Percentiles rank a stretch among this genome's conserved stretches.
These are phyloP conservation scores for Mortierella sp. DNA, from an alignment of 371 early-diverging fungal species.

Conservation along the genomic window DNA sequence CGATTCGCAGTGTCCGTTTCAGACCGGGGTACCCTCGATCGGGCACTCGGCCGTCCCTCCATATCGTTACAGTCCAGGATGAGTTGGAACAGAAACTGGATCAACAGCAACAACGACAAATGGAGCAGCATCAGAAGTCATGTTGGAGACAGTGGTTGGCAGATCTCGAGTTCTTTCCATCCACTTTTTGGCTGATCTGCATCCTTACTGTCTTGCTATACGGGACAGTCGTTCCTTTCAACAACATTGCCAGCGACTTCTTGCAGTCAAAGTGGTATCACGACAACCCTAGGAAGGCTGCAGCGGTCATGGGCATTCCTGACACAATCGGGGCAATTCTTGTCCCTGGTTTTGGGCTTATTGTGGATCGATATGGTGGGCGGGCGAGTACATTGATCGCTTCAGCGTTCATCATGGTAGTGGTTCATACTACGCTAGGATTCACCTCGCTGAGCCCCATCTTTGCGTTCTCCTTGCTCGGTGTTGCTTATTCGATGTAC, in stretches of 20 bases:
- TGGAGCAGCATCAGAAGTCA: neutral
- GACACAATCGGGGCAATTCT: constrained; percentile 69
- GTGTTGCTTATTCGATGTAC: constrained; percentile 70
- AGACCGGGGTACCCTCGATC: constrained; percentile 29
- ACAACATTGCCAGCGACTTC: constrained; percentile 72
- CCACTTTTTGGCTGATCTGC: constrained; percentile 70
- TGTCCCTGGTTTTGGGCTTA: constrained; percentile 65
- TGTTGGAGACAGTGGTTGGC: constrained; percentile 34
- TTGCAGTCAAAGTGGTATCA: constrained; percentile 74
- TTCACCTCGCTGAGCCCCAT: constrained; percentile 64
- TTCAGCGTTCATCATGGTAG: constrained; percentile 63
- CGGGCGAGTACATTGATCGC: constrained; percentile 60
- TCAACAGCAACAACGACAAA: neutral
- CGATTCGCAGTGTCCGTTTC: constrained; percentile 35
- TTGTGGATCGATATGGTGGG: constrained; percentile 68
- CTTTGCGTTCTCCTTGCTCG: constrained; percentile 64
- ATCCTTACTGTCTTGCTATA: constrained; percentile 69
- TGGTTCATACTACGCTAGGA: constrained; percentile 65
- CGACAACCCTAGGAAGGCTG: constrained; percentile 68
- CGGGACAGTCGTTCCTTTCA: constrained; percentile 73
- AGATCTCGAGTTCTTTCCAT: constrained; percentile 58
- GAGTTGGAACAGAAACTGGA: neutral
- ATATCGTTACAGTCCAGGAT: constrained; percentile 31
- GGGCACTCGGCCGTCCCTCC: constrained; percentile 26
- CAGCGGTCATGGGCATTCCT: constrained; percentile 73